Base-by-base conservation (phyloP, 2,329 filamentous ascomycete species). In the Botrytis aclada region DNA sequence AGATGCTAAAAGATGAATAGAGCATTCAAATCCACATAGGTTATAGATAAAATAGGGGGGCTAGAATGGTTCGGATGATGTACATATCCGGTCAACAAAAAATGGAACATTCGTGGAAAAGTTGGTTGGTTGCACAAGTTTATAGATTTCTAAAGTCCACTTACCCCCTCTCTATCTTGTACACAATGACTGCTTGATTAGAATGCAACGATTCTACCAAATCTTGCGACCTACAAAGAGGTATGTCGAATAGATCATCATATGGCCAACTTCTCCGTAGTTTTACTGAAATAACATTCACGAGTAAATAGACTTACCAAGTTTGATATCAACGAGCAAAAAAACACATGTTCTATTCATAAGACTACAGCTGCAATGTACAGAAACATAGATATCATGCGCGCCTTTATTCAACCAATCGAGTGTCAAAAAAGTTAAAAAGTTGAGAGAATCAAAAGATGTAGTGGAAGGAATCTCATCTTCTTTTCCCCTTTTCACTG, bases 1-100 rank as follows among this genome's bases (percentile, higher is more conserved):
- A 56, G 65, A 78, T 79, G 64, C 85, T 87, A 80, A 83, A 80
- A 74, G 69, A 71, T n/a, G 72, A 76, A 72, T 78, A 73, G 72
- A n/a, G n/a, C 6, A 34, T 20, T 32, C 56, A 61, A 10, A 69
- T 45, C 2, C 45, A 1, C 32, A 51, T 51, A 12, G 43, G 39
- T 25, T 25, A 39, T 39, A 39, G 32, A 51, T 37, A 14, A 37
- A 9, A 51, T 20, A 51, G 8, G 29, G 18, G 51, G 16, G 16
- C 14, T 25, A 66, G 20, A 34, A 66, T n/a, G 25, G 14, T 29
- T 54, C 25, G 25, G 8, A 39, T 51, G 14, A 9, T 34, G 22
- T 54, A 25, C 7, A 29, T 66, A 37, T 29, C 45, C 25, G 25
- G 10, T 16, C 25, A 39, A 18, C 16, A 12, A 14, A 39, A 32